These are phyloP conservation scores for Hypoxylon sp. DNA, from an alignment of 2,329 filamentous ascomycete genomes.

Conservation along the genomic window DNA sequence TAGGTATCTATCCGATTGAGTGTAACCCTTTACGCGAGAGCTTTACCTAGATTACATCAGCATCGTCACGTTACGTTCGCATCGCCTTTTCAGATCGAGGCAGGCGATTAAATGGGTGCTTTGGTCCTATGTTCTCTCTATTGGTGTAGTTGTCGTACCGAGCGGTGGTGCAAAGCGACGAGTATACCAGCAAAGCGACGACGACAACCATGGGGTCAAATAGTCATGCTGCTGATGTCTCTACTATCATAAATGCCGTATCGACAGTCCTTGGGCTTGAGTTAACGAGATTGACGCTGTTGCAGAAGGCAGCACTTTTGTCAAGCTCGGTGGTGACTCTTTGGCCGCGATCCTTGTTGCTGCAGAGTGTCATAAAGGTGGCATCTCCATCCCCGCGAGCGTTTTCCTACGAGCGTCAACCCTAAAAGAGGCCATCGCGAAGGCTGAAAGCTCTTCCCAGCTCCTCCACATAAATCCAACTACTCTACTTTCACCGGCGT, in stretches of 20 bases:
- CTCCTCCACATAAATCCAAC: not conserved
- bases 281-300: not conserved
- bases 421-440: not conserved
- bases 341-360: constrained; percentile 14
- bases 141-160: too few species aligned
- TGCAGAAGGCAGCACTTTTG: constrained; percentile 8
- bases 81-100: too few species aligned
- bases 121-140: too few species aligned
- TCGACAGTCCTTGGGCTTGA: not conserved
- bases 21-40: too few species aligned
- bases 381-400: constrained; percentile 2
- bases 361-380: constrained; percentile 14
- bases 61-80: too few species aligned
- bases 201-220: not conserved
- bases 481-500: too few species aligned
- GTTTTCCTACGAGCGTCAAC: constrained; percentile 10
- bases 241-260: not conserved
- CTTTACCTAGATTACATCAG: too few species aligned
- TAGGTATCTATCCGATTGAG: too few species aligned
- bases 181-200: too few species aligned
- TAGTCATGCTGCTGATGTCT: not conserved
- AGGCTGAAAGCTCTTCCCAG: not conserved
- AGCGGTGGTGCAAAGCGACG: too few species aligned
- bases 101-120: too few species aligned
- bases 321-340: constrained; percentile 17